These are phyloP conservation scores for Eucalyptus shirleyi DNA, from an alignment of 345 rosid genomes.

Conservation along the genomic window DNA sequence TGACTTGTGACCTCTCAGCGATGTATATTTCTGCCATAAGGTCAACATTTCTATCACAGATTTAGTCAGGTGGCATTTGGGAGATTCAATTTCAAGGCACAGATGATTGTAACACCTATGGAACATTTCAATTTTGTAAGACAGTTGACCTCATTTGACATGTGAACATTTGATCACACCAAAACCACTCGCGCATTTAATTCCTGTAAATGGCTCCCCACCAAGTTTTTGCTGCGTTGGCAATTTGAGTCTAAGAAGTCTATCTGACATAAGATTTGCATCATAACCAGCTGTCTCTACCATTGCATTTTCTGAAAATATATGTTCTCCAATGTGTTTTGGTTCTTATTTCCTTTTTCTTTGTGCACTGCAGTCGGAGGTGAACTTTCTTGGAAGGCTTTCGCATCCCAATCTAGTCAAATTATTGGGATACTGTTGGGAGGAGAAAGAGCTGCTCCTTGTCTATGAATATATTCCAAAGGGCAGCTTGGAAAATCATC, in stretches of 20 bases:
- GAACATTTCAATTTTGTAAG: background rate
- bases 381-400: constrained; percentile 68
- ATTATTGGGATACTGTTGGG: constrained; percentile 75
- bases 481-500: constrained; percentile 77
- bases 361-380: constrained; percentile 48
- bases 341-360: background rate
- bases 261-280: background rate
- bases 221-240: background rate
- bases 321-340: background rate
- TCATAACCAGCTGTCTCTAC: background rate
- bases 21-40: background rate
- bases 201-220: background rate
- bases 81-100: background rate
- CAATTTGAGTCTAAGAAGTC: background rate
- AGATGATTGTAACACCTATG: background rate
- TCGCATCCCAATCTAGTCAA: constrained; percentile 76
- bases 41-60: background rate
- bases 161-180: background rate
- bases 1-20: background rate
- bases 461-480: constrained; percentile 78
- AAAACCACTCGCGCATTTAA: background rate
- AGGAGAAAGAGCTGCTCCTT: constrained; percentile 57
- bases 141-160: background rate
- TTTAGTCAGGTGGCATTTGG: background rate
- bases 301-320: background rate